Conservation (phyloP, 306 rosid species). For the Medicago lupulina region DNA sequence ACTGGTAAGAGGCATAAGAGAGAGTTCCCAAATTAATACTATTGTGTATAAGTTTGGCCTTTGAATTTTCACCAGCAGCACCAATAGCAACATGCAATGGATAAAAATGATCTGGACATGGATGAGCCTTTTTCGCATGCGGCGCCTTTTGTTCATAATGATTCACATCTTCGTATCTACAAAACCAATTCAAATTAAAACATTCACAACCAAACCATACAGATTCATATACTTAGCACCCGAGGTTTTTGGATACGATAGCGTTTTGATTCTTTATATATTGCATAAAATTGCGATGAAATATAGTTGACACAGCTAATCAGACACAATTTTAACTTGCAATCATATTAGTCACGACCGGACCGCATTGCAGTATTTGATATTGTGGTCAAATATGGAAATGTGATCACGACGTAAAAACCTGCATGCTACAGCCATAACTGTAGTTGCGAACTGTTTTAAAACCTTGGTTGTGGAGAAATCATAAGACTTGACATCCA, state of each 20-base stretch:
- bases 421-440: neutral
- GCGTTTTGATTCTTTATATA: neutral
- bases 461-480: neutral
- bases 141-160: conserved; percentile 72
- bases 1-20: conserved; percentile 86
- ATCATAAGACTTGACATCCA: neutral
- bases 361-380: neutral
- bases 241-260: neutral
- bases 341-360: neutral
- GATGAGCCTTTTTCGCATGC: conserved; percentile 77
- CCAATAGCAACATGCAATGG: conserved; percentile 88
- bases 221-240: neutral
- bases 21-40: conserved; percentile 63
- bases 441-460: neutral
- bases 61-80: conserved; percentile 68
- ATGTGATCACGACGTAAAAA: neutral
- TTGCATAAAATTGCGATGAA: neutral
- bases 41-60: conserved; percentile 68
- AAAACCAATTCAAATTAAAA: conserved; percentile 1
- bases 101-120: conserved; percentile 77
- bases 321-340: neutral
- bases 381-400: neutral
- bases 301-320: neutral
- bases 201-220: conserved; percentile 32
- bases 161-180: conserved; percentile 81